phyloP scores from a whole-genome alignment of 139 green algal species.

The Volvox reticuliferus region DNA sequence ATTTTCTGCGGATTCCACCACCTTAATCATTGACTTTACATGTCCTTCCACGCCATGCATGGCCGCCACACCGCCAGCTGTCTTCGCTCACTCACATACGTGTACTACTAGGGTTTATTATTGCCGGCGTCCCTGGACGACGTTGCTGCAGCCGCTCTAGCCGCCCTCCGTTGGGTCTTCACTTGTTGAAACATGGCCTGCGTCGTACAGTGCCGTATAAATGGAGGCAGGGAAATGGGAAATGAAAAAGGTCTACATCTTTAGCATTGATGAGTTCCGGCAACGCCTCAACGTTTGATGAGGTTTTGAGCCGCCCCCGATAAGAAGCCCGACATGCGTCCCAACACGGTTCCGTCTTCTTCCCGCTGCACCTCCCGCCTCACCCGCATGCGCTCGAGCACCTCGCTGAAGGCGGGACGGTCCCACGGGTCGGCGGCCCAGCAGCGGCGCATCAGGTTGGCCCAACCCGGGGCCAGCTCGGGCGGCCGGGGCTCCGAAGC shows the following conservation, averaged over 20 bases:
- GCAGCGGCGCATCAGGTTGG: slow-evolving; percentile 68
- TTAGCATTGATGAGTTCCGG: too few species aligned
- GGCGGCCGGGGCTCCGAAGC: background rate
- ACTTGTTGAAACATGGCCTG: slow-evolving; percentile 30
- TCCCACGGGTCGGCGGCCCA: slow-evolving; percentile 63
- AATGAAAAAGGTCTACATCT: too few species aligned
- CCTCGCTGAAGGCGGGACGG: slow-evolving; percentile 61
- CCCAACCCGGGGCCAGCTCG: slow-evolving; percentile 43
- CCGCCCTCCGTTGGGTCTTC: slow-evolving; percentile 36
- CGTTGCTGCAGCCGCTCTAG: background rate
- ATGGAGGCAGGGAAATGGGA: too few species aligned
- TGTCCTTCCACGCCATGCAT: background rate
- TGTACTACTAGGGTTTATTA: too few species aligned
- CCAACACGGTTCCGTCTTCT: too few species aligned
- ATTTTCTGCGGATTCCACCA: too few species aligned
- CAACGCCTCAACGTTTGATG: too few species aligned
- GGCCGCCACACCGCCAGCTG: background rate
- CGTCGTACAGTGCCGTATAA: background rate
- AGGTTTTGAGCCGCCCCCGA: too few species aligned
- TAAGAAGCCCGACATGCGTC: too few species aligned
- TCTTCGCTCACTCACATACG: too few species aligned
- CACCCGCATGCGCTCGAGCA: slow-evolving; percentile 49
- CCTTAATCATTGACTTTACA: too few species aligned
- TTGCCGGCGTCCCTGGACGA: background rate
- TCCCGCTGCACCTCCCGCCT: background rate